Conservation (phyloP, 1,139 yeast genomes). For the Pichia sp. region DNA sequence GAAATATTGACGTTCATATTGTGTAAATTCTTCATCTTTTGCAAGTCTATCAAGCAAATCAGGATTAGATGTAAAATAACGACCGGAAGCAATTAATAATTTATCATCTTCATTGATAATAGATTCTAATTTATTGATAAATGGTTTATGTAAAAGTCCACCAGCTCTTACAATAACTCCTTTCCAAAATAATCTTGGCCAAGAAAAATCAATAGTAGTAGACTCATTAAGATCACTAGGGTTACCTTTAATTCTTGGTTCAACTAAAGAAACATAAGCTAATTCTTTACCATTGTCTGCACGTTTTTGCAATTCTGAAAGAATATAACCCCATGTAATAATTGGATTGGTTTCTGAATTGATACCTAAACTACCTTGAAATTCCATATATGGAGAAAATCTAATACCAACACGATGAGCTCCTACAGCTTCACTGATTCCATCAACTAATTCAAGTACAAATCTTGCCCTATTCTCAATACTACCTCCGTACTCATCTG, state of each 20-base stretch:
- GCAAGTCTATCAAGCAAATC: constrained; percentile 36
- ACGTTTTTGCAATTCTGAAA: constrained; percentile 35
- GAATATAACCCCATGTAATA: constrained; percentile 34
- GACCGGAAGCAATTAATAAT: constrained; percentile 34
- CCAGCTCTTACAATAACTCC: constrained; percentile 47
- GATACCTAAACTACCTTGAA: constrained; percentile 35
- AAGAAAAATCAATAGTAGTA: constrained; percentile 14
- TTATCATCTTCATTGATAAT: constrained; percentile 28
- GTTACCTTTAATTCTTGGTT: constrained; percentile 29
- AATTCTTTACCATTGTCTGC: constrained; percentile 35
- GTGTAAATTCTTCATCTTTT: constrained; percentile 32
- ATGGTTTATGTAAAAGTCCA: constrained; percentile 28
- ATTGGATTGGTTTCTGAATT: constrained; percentile 35
- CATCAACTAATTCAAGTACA: constrained; percentile 34
- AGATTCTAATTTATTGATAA: constrained; percentile 9
- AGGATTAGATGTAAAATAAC: constrained; percentile 39
- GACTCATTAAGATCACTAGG: not conserved
- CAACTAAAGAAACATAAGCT: constrained; percentile 40
- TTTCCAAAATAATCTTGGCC: constrained; percentile 37
- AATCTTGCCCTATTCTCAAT: constrained; percentile 38
- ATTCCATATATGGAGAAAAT: constrained; percentile 52
- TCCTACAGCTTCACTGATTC: constrained; percentile 30
- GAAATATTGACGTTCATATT: constrained; percentile 26
- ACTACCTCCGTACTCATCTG: constrained; percentile 50
- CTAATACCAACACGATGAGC: constrained; percentile 45